phyloP scores from a whole-genome alignment of 306 rosid genomes.

The Macrotyloma uniflorum region DNA sequence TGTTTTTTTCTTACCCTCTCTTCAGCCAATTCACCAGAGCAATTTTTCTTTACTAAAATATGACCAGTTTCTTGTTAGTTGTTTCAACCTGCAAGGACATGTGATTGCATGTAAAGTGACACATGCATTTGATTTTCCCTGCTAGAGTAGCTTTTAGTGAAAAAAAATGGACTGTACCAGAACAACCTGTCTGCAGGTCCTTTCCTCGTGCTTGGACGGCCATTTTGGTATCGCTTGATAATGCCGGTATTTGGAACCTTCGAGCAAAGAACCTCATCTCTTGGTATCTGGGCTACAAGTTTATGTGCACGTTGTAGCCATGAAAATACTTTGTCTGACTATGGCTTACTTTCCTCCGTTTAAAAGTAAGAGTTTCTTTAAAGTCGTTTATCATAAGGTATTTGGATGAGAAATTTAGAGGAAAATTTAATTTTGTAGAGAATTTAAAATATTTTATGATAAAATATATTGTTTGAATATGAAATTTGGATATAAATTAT shows the following conservation, averaged over 20 bases:
- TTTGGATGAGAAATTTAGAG: too few relatives aligned
- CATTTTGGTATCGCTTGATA: constrained; percentile 84
- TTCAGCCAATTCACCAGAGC: constrained; percentile 4
- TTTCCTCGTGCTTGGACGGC: constrained; percentile 98
- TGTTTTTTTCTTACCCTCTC: background rate
- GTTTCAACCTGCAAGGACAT: background rate
- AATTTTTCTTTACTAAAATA: background rate
- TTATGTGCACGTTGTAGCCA: constrained; percentile 59
- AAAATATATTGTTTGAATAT: too few relatives aligned
- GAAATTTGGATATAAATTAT: too few relatives aligned
- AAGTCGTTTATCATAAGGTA: too few relatives aligned
- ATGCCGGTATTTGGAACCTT: constrained; percentile 91
- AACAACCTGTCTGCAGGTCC: constrained; percentile 57
- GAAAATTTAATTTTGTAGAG: too few relatives aligned
- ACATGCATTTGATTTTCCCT: constrained; percentile 4
- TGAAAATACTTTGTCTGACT: constrained; percentile 64
- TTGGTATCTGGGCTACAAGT: constrained; percentile 89
- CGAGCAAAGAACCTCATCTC: constrained; percentile 85
- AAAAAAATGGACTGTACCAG: background rate
- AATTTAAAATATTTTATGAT: too few relatives aligned
- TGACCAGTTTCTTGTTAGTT: constrained; percentile 32
- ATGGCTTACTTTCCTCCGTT: constrained; percentile 83
- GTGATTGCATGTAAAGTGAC: constrained; percentile 14
- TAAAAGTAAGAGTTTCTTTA: constrained; percentile 66
- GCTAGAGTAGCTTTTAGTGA: background rate